Evolutionary conservation across 1,284 basidiomycete species (phyloP).

Genomic region (Austroboletus olivaceoglutinosus): DNA sequence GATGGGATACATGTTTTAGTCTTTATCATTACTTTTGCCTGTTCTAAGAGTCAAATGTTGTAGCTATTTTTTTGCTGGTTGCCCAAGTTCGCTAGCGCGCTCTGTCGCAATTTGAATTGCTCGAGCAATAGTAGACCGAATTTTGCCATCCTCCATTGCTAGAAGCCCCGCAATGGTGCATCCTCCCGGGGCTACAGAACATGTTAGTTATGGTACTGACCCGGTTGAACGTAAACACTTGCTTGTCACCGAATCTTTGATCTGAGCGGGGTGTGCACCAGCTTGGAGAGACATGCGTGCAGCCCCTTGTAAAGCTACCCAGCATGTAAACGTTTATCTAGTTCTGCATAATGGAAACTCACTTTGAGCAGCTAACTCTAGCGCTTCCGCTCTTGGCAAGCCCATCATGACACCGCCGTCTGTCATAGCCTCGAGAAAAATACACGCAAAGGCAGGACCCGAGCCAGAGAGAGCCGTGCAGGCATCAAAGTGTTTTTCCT

Average conservation of each 20-base stretch:
- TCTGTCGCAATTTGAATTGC: conserved; percentile 94
- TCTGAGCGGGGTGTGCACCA: conserved; percentile 89
- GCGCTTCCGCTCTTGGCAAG: conserved; percentile 87
- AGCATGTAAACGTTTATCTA: not conserved
- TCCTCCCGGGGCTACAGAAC: conserved; percentile 82
- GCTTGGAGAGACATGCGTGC: conserved; percentile 93
- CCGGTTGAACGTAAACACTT: conserved; percentile 31
- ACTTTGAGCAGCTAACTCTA: conserved; percentile 97
- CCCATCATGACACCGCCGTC: conserved; percentile 99
- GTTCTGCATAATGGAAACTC: conserved; percentile 31
- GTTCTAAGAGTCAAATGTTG: not conserved
- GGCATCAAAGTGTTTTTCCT: conserved; percentile 98
- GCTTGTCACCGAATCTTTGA: conserved; percentile 99
- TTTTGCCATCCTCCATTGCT: conserved; percentile 91
- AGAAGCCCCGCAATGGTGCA: conserved; percentile 98
- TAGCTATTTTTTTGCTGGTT: conserved; percentile 45
- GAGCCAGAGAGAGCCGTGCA: conserved; percentile 96
- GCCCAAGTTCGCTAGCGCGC: conserved; percentile 78
- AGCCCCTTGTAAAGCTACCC: conserved; percentile 89
- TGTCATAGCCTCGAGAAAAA: conserved; percentile 98
- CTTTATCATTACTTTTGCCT: not conserved
- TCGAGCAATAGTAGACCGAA: conserved; percentile 93
- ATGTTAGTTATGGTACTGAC: not conserved
- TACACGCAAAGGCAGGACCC: conserved; percentile 95
- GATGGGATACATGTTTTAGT: conserved; percentile 30